Conservation (phyloP, 441 rosid genomes). For the Melastoma candidum region DNA sequence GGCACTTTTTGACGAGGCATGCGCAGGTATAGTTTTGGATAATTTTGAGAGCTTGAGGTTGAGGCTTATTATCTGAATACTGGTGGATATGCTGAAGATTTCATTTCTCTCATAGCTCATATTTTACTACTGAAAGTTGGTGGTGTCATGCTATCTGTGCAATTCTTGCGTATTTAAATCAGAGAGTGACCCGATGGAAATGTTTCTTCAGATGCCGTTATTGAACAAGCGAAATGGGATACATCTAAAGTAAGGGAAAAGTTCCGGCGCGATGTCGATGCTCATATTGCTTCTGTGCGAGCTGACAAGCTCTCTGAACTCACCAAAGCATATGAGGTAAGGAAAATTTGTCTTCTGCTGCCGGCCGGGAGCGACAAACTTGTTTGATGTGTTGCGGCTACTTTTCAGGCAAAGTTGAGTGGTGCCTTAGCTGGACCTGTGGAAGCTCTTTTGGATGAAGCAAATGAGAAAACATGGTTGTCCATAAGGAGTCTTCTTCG, state of each 20-base stretch:
- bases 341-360: no score
- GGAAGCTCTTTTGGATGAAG: conserved; percentile 92
- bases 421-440: conserved; percentile 79
- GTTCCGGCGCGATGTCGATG: conserved; percentile 69
- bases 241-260: conserved; percentile 57
- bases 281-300: conserved; percentile 61
- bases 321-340: conserved; percentile 58
- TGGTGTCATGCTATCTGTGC: neutral
- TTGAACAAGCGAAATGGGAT: conserved; percentile 88
- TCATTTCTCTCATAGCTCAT: neutral
- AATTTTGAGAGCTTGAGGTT: neutral
- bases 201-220: conserved; percentile 48
- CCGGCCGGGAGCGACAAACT: no score
- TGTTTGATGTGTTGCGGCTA: no score
- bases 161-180: neutral
- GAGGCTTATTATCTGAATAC: neutral
- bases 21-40: conserved; percentile 42
- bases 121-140: neutral
- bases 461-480: conserved; percentile 80
- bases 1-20: conserved; percentile 53
- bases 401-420: conserved; percentile 63
- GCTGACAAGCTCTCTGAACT: conserved; percentile 76
- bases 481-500: conserved; percentile 69
- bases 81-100: neutral
- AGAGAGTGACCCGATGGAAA: neutral